phyloP scores from a whole-genome alignment of 345 rosid species.

The Eucalyptus marginata region DNA sequence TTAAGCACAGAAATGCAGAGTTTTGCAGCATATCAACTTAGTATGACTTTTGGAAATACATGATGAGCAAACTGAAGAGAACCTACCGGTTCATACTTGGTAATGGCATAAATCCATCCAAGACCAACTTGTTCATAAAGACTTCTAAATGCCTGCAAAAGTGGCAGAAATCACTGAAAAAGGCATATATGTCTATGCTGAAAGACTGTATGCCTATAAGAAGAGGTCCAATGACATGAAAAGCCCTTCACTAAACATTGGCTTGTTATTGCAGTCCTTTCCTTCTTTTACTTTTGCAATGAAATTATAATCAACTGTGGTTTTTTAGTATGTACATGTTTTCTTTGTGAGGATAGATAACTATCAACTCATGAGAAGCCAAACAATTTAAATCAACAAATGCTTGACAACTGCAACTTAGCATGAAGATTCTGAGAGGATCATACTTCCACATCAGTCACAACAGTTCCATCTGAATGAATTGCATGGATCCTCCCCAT shows the following conservation, averaged over 20 bases:
- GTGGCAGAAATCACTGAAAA: neutral
- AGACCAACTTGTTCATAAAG: conserved; percentile 80
- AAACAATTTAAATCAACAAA: neutral
- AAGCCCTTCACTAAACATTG: neutral
- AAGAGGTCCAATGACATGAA: neutral
- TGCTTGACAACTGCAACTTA: neutral
- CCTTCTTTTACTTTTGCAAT: neutral
- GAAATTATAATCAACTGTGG: neutral
- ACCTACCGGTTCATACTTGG: conserved; percentile 79
- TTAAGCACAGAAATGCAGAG: neutral
- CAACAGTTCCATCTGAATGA: conserved; percentile 71
- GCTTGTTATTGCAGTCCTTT: neutral
- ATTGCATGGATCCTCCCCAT: conserved; percentile 97
- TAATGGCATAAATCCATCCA: conserved; percentile 85
- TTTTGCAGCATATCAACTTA: neutral
- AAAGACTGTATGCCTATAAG: neutral
- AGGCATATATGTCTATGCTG: neutral
- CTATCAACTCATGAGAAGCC: neutral
- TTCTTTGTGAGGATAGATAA: neutral
- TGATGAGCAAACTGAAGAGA: neutral
- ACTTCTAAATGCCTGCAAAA: conserved; percentile 76
- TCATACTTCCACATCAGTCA: conserved; percentile 76
- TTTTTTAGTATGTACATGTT: neutral
- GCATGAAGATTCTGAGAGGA: neutral
- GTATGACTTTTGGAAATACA: neutral